Percentiles rank a stretch among this genome's conserved stretches.
Evolutionary conservation across 106 monocot genomes (phyloP).

Genomic region (Triglochin maritima): DNA sequence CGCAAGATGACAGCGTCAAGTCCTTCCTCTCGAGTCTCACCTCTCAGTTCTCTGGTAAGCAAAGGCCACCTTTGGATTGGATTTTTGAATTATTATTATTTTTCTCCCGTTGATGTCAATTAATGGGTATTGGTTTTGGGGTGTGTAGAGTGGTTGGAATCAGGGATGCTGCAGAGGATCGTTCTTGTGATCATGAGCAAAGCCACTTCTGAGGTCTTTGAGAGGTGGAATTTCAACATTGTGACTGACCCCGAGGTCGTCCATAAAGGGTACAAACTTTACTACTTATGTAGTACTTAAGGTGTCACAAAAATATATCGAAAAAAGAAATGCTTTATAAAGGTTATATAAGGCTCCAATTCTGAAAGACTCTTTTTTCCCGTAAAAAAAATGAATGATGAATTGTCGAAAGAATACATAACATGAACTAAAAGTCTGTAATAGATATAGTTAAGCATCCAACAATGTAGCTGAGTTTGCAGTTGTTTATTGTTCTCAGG

Average conservation of each 20-base stretch:
- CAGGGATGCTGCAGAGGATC: slow-evolving; percentile 79
- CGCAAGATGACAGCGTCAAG: slow-evolving; percentile 84
- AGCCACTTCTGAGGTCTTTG: slow-evolving; percentile 73
- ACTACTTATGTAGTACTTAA: too few species aligned
- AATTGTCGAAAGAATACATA: too few species aligned
- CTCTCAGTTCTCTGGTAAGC: slow-evolving; percentile 65
- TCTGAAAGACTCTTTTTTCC: background rate
- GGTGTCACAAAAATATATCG: too few species aligned
- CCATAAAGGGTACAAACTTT: slow-evolving; percentile 45
- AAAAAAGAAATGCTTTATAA: too few species aligned
- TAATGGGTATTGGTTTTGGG: background rate
- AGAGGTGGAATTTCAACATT: slow-evolving; percentile 95
- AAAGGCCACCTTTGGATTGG: background rate
- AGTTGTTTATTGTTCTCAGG: slow-evolving; percentile 15
- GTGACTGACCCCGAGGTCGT: slow-evolving; percentile 83
- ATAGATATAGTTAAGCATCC: too few species aligned
- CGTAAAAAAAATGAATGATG: background rate
- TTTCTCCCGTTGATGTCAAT: background rate
- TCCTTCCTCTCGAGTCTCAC: slow-evolving; percentile 69
- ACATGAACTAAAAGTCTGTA: too few species aligned
- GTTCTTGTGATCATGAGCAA: slow-evolving; percentile 98
- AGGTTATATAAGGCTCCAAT: background rate
- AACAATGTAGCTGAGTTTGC: background rate
- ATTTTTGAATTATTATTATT: background rate
- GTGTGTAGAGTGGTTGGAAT: slow-evolving; percentile 65